Evolutionary conservation across 2,329 filamentous ascomycete species (phyloP).

Genomic region (Sarocladiaceae sp.): DNA sequence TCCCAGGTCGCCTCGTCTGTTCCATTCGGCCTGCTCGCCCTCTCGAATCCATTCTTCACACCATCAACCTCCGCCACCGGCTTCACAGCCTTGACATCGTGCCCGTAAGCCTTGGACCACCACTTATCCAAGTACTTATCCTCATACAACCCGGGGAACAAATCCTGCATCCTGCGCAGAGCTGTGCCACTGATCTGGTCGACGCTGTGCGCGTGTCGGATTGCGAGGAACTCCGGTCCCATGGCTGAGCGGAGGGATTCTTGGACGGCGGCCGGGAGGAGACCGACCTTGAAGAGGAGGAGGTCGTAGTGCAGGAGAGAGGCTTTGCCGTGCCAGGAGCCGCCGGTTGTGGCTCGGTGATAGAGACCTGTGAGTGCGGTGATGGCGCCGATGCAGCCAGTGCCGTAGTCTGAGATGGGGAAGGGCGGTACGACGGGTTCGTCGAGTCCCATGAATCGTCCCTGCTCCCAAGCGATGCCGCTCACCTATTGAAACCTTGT

Average conservation of each 20-base stretch:
- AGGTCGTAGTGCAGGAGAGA: slow-evolving; percentile 67
- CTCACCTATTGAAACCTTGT: slow-evolving; percentile 34
- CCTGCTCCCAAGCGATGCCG: slow-evolving; percentile 57
- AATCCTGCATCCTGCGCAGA: slow-evolving; percentile 47
- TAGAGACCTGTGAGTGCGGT: slow-evolving; percentile 62
- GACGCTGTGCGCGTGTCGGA: slow-evolving; percentile 59
- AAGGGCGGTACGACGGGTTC: slow-evolving; percentile 61
- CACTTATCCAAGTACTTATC: slow-evolving; percentile 45
- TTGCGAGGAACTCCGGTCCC: slow-evolving; percentile 48
- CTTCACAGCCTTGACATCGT: slow-evolving; percentile 35
- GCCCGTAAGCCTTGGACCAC: slow-evolving; percentile 37
- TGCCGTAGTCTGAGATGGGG: slow-evolving; percentile 64
- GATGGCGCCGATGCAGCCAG: slow-evolving; percentile 67
- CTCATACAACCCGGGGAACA: slow-evolving; percentile 51
- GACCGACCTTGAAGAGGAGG: slow-evolving; percentile 56
- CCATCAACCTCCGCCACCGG: slow-evolving; percentile 41
- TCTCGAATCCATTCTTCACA: slow-evolving; percentile 38
- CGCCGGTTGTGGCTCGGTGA: slow-evolving; percentile 56
- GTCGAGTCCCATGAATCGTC: slow-evolving; percentile 30
- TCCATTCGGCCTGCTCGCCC: slow-evolving; percentile 45
- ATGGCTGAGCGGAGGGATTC: slow-evolving; percentile 42
- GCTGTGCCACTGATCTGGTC: slow-evolving; percentile 60
- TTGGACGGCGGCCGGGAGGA: slow-evolving; percentile 51
- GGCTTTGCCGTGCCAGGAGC: slow-evolving; percentile 61
- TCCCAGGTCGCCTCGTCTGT: slow-evolving; percentile 56